Conservation (phyloP, 2,329 filamentous ascomycete genomes). For the Chaetomiaceae sp. region DNA sequence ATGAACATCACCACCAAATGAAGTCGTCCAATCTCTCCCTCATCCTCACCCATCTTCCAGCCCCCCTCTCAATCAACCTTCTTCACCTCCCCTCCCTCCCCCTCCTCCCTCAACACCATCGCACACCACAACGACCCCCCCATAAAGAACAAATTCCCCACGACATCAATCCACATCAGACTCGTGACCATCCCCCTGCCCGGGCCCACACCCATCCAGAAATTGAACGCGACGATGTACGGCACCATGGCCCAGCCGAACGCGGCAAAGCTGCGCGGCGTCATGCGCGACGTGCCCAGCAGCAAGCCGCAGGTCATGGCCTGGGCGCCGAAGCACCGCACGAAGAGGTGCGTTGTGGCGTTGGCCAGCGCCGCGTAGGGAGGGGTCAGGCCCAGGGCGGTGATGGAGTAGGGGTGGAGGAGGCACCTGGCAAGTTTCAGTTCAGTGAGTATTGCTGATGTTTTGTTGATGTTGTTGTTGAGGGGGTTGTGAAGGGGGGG, state of each 20-base stretch:
- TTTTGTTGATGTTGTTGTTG: background rate
- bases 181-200: conserved; percentile 13
- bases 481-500: background rate
- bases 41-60: too few species aligned
- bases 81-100: too few species aligned
- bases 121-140: conserved; percentile 18
- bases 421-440: conserved; percentile 17
- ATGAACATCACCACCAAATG: too few species aligned
- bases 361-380: conserved; percentile 14
- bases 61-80: too few species aligned
- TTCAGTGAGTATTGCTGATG: too few species aligned
- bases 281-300: conserved; percentile 19
- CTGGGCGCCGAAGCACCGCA: conserved; percentile 21
- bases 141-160: conserved; percentile 19
- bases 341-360: conserved; percentile 15
- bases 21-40: too few species aligned
- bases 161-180: conserved; percentile 18
- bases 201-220: conserved; percentile 19
- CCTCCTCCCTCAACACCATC: conserved; percentile 14
- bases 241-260: conserved; percentile 22
- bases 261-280: conserved; percentile 17
- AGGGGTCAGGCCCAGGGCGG: conserved; percentile 18
- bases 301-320: conserved; percentile 21
- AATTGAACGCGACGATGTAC: conserved; percentile 18
- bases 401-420: conserved; percentile 17